Percentiles rank a stretch among this genome's conserved stretches.
Conservation (phyloP, 805 yeast species). For the Yamadazyma olivae region DNA sequence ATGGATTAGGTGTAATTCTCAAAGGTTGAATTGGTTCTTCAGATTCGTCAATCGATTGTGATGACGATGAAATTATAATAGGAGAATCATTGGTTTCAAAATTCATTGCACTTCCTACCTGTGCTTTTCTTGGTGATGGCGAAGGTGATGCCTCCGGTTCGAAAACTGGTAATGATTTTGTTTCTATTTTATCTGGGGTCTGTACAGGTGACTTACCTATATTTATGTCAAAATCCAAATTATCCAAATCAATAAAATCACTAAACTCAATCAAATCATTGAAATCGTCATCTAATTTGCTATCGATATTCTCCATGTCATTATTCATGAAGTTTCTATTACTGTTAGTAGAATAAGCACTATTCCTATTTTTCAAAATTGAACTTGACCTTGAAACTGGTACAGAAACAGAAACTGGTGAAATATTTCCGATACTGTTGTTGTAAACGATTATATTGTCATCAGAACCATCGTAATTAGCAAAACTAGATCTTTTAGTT, state of each 20-base stretch:
- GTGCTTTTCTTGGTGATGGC: no score
- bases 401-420: constrained; percentile 17
- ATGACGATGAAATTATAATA: constrained; percentile 12
- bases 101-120: not conserved
- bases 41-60: constrained; percentile 13
- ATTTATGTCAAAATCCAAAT: constrained; percentile 13
- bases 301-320: not conserved
- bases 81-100: constrained; percentile 8
- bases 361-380: constrained; percentile 30
- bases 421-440: constrained; percentile 6
- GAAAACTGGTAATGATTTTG: no score
- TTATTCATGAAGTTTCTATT: not conserved
- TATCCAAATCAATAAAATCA: constrained; percentile 38
- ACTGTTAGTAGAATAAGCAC: not conserved
- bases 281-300: constrained; percentile 4
- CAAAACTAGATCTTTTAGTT: constrained; percentile 34
- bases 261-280: constrained; percentile 39
- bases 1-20: constrained; percentile 2
- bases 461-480: constrained; percentile 39
- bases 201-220: not conserved
- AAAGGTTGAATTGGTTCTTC: constrained; percentile 12
- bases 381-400: constrained; percentile 32
- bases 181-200: no score
- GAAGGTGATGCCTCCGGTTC: no score
- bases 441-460: constrained; percentile 33